Base-by-base conservation (phyloP, 805 yeast species). In the Candida odintsovae region DNA sequence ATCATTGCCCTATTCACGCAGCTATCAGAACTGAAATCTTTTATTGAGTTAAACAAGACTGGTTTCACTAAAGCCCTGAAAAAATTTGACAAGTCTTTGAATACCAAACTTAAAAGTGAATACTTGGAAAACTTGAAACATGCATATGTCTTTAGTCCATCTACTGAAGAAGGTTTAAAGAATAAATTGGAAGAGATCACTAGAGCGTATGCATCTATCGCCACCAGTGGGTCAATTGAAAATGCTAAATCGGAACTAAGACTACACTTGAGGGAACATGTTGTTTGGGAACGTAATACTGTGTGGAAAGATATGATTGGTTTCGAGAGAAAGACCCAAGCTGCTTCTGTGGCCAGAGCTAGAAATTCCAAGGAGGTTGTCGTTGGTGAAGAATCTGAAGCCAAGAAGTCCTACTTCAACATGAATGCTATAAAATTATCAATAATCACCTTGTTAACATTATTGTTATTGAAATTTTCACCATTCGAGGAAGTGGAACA, bases 241-340 rank as follows among this genome's bases (percentile, higher is more conserved):
- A 60, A 57, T 39, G 86, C 90, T 0, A 69, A 68, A 44, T 57
- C 61, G 37, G 79, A 73, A 64, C 65, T 81, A 38, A 67, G 74
- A 45, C 59, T 77, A 49, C 76, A 79, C 68, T 67, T 92, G 52
- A 75, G 97, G 52, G 99, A 92, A 58, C 95, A 92, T 64, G 86
- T 92, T 31, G 96, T 90, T 18, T 92, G 97, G 95, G 98, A 92
- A 67, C 77, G 99, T 64, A 90, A 90, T 63, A 92, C 97, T 0
- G 97, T 92, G 25, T 92, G 99, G 99, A 83, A 94, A 62, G 97
- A 92, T 65, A 83, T 92, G 84, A 84, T 92, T 62, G 92, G 94
- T 20, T 67, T 90, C 56, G 97, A 90, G 63, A 77, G 96, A 55
- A 86, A 86, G 57, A 72, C 90, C 1, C 92, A 90, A 57, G 89